Conservation (phyloP, 148 eudicot species). For the Vaccinium myrtillus region DNA sequence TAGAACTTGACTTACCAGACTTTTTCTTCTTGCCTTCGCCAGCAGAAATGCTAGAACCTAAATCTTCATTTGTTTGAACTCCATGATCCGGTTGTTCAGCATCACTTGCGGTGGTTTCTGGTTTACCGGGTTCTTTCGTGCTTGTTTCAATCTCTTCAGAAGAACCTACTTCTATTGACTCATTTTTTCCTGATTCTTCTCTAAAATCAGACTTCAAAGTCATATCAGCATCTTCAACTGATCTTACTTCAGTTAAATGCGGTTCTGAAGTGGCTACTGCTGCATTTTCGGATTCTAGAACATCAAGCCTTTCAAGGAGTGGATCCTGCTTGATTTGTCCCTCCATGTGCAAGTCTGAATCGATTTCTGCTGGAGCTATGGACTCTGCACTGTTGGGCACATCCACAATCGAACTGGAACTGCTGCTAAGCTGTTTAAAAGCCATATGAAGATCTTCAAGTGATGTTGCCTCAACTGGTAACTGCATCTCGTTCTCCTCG, state of each 20-base stretch:
- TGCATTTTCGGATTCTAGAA: slow-evolving; percentile 12
- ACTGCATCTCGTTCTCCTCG: slow-evolving; percentile 12
- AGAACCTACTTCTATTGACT: slow-evolving; percentile 18
- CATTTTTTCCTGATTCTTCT: slow-evolving; percentile 15
- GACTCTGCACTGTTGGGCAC: slow-evolving; percentile 5
- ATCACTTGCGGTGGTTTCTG: slow-evolving; percentile 12
- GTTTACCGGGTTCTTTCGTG: slow-evolving; percentile 15
- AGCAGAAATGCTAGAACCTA: slow-evolving; percentile 7
- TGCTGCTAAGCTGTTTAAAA: slow-evolving; percentile 3
- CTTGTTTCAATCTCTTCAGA: slow-evolving; percentile 19
- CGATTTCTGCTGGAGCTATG: background rate
- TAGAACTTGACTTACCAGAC: slow-evolving; percentile 23
- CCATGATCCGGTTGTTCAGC: slow-evolving; percentile 17
- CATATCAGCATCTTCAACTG: slow-evolving; percentile 14
- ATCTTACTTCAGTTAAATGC: slow-evolving; percentile 25
- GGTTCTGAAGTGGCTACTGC: slow-evolving; percentile 14
- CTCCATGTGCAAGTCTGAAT: slow-evolving; percentile 17
- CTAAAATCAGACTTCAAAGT: slow-evolving; percentile 5
- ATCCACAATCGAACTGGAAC: slow-evolving; percentile 13
- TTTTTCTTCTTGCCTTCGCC: slow-evolving; percentile 22
- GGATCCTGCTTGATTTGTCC: background rate
- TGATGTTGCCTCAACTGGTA: slow-evolving; percentile 27
- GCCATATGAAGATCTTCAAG: slow-evolving; percentile 21
- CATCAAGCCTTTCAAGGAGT: slow-evolving; percentile 6
- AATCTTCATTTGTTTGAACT: slow-evolving; percentile 16